A percentile compares a stretch with the other conserved stretches of the same genome.
Evolutionary conservation across 2,329 filamentous ascomycete species (phyloP).

Genomic region (Niveomyces coronatus): DNA sequence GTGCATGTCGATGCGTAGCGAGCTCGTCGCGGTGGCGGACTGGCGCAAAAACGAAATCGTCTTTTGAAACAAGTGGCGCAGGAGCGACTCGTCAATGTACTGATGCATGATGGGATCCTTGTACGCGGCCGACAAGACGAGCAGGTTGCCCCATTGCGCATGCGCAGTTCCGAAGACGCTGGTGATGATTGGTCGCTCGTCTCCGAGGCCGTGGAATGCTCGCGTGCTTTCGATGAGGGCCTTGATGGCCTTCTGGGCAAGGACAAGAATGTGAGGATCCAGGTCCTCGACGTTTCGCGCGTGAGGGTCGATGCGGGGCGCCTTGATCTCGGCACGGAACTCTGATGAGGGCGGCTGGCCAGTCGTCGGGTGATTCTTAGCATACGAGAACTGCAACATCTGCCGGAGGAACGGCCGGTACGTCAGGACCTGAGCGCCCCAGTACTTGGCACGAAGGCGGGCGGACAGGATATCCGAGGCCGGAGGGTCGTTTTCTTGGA

Average conservation of each 20-base stretch:
- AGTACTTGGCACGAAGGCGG: constrained; percentile 85
- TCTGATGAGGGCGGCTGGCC: constrained; percentile 24
- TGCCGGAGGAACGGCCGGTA: constrained; percentile 63
- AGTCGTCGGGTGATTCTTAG: constrained; percentile 24
- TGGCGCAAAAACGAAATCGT: constrained; percentile 70
- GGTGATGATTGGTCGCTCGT: constrained; percentile 72
- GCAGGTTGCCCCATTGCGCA: constrained; percentile 93
- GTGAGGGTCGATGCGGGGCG: constrained; percentile 27
- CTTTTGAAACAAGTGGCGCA: constrained; percentile 53
- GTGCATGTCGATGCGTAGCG: constrained; percentile 60
- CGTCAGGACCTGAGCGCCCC: constrained; percentile 83
- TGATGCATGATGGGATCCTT: constrained; percentile 50
- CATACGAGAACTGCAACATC: constrained; percentile 40
- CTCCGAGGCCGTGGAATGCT: constrained; percentile 59
- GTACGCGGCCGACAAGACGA: constrained; percentile 78
- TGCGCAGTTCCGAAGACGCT: constrained; percentile 94
- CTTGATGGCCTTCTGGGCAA: constrained; percentile 53
- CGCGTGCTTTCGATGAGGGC: constrained; percentile 77
- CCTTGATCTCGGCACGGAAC: constrained; percentile 26
- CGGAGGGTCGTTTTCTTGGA: constrained; percentile 57
- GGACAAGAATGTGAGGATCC: constrained; percentile 36
- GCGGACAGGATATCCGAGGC: constrained; percentile 70
- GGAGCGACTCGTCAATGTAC: constrained; percentile 43
- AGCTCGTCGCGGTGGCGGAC: constrained; percentile 62
- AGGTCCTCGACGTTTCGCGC: constrained; percentile 29